phyloP scores from a whole-genome alignment of 306 rosid species.

The Senna siamea region DNA sequence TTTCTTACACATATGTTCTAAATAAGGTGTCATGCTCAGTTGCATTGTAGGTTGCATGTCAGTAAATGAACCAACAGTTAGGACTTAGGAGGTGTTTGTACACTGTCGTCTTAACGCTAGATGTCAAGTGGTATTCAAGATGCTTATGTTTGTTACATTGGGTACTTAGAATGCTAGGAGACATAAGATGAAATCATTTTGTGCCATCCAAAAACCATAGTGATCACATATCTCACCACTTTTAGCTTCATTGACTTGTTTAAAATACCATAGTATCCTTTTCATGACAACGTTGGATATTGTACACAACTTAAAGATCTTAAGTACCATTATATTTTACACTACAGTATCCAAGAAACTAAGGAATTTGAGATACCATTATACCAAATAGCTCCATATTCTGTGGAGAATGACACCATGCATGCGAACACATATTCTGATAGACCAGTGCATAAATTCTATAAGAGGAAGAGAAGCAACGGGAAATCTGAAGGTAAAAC shows the following conservation, averaged over 20 bases:
- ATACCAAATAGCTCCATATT: no score
- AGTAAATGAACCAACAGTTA: not conserved
- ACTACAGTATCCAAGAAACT: not conserved
- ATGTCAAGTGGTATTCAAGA: not conserved
- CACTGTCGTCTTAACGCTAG: not conserved
- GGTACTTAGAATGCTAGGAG: not conserved
- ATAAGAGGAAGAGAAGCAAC: no score
- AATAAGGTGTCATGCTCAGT: conserved; percentile 22
- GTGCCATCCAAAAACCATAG: not conserved
- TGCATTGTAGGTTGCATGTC: conserved; percentile 17
- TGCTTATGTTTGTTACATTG: no score
- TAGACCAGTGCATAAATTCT: no score
- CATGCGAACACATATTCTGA: no score
- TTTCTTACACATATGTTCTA: conserved; percentile 26
- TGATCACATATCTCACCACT: not conserved
- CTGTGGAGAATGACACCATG: no score
- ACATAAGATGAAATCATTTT: not conserved
- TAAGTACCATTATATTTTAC: not conserved
- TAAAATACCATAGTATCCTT: not conserved
- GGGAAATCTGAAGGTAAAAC: no score
- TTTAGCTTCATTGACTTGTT: not conserved
- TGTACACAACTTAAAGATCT: not conserved
- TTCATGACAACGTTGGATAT: not conserved
- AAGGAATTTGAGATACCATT: not conserved
- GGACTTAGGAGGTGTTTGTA: not conserved